phyloP scores from a whole-genome alignment of 2,329 filamentous ascomycete species.

The Pseudogymnoascus sp. region DNA sequence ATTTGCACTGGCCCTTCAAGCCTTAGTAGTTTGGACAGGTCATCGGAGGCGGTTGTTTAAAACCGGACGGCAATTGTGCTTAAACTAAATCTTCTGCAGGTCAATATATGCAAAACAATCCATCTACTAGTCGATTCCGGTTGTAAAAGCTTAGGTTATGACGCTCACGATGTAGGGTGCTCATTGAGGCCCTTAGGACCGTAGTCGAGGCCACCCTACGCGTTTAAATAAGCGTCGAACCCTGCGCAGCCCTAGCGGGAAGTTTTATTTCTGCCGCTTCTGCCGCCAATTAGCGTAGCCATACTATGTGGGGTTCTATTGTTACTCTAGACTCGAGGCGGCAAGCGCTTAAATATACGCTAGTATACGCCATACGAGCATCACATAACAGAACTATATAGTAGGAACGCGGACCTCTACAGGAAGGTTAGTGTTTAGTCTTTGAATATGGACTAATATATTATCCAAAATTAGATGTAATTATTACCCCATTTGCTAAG shows the following conservation, averaged over 20 bases:
- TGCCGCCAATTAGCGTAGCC: neutral
- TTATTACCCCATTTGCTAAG: neutral
- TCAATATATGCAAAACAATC: neutral
- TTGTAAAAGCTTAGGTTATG: neutral
- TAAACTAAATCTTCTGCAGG: neutral
- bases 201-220: neutral
- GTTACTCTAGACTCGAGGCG: neutral
- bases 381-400: neutral
- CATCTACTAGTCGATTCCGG: neutral
- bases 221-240: constrained; percentile 2
- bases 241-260: neutral
- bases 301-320: neutral
- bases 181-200: neutral
- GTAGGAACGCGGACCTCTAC: neutral
- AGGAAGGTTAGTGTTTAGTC: neutral
- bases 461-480: neutral
- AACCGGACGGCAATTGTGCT: neutral
- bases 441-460: neutral
- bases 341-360: neutral
- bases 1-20: neutral
- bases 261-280: neutral
- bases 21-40: neutral
- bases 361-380: neutral
- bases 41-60: neutral
- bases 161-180: neutral